Base-by-base conservation (phyloP, 2,329 filamentous ascomycete species). In the Chrysoporthe puriensis region DNA sequence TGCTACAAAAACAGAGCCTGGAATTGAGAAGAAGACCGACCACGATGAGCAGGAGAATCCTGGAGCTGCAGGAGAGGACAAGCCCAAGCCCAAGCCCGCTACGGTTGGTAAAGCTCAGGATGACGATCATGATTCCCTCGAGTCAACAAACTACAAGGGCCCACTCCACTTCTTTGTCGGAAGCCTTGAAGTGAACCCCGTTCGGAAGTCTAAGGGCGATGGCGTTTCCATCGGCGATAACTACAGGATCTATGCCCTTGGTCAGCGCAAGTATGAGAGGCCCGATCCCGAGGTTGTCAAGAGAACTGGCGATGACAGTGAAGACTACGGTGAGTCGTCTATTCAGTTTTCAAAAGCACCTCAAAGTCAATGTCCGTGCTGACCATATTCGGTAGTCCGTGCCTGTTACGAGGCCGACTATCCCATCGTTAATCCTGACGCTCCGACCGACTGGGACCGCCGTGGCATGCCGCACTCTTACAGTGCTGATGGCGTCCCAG, bases 351-450 rank as follows among this genome's bases (percentile, higher is more conserved):
- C 26, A 26, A 26, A 26, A 26, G 26, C 26, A 26, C 2, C 26
- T 26, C 26, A 26, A n/a, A 26, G 3, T n/a, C 43, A 14, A 7
- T n/a, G 32, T 21, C 4, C 14, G 6, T 40, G 42, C 60, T 56
- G 40, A 56, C 7, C 13, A 34, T 26, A 18, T 26, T 11, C 13
- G 16, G 5, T 18, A 63, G 48, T 57, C 9, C n/a, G 50, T 5
- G 62, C 50, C 36, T 56, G 52, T 4, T 56, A 63, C n/a, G 50
- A 57, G 21, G 52, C 36, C 13, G 40, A 63, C 26, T 57, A 48
- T 21, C 48, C 62, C 50, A 46, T 57, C 14, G 21, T 63, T 14
- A 3, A 63, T 34, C 62, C 40, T n/a, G 50, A 36, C 7, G 50
- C 40, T 21, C 6, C 1, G 21, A 63, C 34, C 1, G 62, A 63